phyloP scores from a whole-genome alignment of 2,329 filamentous ascomycete genomes.

The Venturia oleaginea region DNA sequence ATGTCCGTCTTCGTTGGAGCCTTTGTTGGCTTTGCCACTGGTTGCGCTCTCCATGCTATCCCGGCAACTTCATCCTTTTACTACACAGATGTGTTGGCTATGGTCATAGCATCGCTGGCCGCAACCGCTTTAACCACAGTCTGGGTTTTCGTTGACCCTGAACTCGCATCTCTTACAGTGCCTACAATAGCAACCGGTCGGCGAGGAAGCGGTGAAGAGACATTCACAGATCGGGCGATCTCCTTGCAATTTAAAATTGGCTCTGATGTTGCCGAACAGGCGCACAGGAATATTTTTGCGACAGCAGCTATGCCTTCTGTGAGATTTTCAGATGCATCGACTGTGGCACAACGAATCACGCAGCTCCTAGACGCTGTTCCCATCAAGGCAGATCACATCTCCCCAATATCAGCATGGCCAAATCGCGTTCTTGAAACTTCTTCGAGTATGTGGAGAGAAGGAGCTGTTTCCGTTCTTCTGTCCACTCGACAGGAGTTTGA shows the following conservation, averaged over 20 bases:
- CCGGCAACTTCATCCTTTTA: background rate
- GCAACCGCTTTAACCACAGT: constrained; percentile 33
- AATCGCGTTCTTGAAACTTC: background rate
- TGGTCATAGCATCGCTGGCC: constrained; percentile 43
- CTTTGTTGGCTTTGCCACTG: background rate
- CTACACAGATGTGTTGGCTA: constrained; percentile 40
- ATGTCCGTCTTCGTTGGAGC: background rate
- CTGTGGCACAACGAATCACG: background rate
- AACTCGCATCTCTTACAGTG: background rate
- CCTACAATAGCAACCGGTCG: background rate
- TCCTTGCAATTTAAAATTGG: background rate
- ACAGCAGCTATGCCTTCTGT: background rate
- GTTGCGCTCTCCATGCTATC: background rate
- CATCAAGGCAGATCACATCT: background rate
- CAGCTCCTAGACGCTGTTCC: background rate
- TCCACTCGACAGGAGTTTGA: background rate
- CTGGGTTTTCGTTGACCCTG: constrained; percentile 4
- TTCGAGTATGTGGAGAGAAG: constrained; percentile 7
- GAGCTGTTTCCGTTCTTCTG: background rate
- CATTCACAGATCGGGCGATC: background rate
- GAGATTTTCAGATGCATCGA: background rate
- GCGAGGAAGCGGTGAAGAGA: background rate
- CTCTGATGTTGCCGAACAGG: background rate
- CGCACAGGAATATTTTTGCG: background rate
- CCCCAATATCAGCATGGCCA: background rate